Evolutionary conservation across 2,329 filamentous ascomycete species (phyloP), one percentile per base, ranked within the genome.

Genomic region (Diaporthe amygdali): DNA sequence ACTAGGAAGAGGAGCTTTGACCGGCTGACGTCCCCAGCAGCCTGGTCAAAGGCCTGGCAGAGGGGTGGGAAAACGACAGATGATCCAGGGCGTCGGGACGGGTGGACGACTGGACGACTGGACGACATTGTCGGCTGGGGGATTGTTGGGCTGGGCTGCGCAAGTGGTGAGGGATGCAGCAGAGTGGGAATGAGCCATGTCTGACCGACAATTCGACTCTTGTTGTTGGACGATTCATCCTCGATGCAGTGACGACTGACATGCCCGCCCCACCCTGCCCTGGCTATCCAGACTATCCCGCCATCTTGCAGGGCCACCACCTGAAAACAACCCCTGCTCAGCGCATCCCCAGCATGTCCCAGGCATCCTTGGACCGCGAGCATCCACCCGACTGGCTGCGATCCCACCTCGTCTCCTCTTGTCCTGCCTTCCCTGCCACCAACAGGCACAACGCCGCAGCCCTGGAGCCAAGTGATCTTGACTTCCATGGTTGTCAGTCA

Each of bases 371-470:
- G 59, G 59, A 49, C 59, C 20, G 41, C 20, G 41, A 64, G 59
- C 59, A 64, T 49, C 59, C 59, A 64, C 59, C 59, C 59, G 59
- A 64, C 44, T 49, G 59, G 59, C 59, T 64, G 44, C 59, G 3
- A 27, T 37, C 37, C 59, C 44, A 64, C 59, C 44, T 64, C 30
- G 59, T 64, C 59, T 64, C 59, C 59, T 49, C 59, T 47, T 64
- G 59, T 49, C 59, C 59, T 22, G 59, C n/a, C 44, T 64, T 64
- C 59, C 59, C 59, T 64, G 59, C 59, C 59, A 64, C 59, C 59
- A 64, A 64, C 59, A 64, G 59, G 59, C 59, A 64, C 59, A n/a
- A 27, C 59, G 59, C 30, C 59, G 44, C 30, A 49, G 59, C 59
- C 41, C 59, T 63, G 59, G 27, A 34, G 41, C 59, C 41, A 63